phyloP scores from a whole-genome alignment of 768 basidiomycete species.

The Pisolithus orientalis region DNA sequence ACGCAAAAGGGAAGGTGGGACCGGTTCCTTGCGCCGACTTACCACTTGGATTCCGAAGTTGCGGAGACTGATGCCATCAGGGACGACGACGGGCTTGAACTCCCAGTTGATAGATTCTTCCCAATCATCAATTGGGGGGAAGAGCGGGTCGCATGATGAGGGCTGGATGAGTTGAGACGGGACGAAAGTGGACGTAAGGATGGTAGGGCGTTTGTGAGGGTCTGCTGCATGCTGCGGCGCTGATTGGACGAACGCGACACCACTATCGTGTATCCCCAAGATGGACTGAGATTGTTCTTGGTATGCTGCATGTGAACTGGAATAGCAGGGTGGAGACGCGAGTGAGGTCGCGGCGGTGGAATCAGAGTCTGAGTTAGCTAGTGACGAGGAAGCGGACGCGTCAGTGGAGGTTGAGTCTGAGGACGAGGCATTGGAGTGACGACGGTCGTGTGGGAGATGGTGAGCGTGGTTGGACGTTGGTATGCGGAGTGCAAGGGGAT shows the following conservation, averaged over 20 bases:
- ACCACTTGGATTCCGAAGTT: slow-evolving; percentile 90
- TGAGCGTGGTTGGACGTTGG: slow-evolving; percentile 15
- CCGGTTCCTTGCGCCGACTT: slow-evolving; percentile 30
- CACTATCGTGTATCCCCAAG: not conserved
- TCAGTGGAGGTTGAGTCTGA: slow-evolving; percentile 20
- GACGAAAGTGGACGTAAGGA: slow-evolving; percentile 48
- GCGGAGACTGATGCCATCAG: slow-evolving; percentile 75
- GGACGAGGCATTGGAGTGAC: slow-evolving; percentile 23
- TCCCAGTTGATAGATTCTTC: slow-evolving; percentile 38
- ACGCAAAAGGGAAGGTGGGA: slow-evolving; percentile 3
- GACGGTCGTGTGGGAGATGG: slow-evolving; percentile 20
- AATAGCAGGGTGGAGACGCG: slow-evolving; percentile 17
- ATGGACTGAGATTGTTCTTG: not conserved
- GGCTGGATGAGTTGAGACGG: slow-evolving; percentile 39
- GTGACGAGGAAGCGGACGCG: slow-evolving; percentile 13
- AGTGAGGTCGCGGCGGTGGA: slow-evolving; percentile 24
- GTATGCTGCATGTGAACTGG: slow-evolving; percentile 3
- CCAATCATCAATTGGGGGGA: slow-evolving; percentile 8
- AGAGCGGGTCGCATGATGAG: not conserved
- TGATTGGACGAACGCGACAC: not conserved
- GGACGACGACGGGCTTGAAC: slow-evolving; percentile 66
- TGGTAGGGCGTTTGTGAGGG: slow-evolving; percentile 22
- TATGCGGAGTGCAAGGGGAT: slow-evolving; percentile 32
- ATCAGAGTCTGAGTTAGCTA: slow-evolving; percentile 13
- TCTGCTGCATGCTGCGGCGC: slow-evolving; percentile 1